Conservation (phyloP, 1,284 basidiomycete species). For the Leucoagaricus sp. region DNA sequence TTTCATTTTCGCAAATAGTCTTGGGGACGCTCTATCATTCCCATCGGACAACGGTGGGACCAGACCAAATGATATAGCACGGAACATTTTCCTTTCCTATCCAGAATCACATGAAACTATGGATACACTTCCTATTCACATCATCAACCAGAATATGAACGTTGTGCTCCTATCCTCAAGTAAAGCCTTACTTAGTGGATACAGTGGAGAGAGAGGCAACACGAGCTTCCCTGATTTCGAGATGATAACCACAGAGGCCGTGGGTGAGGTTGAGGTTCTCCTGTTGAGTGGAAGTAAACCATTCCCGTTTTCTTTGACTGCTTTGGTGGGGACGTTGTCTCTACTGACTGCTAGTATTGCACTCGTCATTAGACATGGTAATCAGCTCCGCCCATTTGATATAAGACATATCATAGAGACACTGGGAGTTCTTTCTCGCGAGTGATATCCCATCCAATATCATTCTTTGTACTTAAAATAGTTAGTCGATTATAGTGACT, state of each 20-base stretch:
- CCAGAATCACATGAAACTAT: background rate
- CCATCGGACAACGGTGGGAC: background rate
- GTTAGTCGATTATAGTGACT: too few species aligned
- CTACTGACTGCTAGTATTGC: background rate
- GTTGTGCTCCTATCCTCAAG: background rate
- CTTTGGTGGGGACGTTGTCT: background rate
- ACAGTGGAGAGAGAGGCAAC: background rate
- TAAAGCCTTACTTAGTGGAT: background rate
- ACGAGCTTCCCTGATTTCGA: background rate
- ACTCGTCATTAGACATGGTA: background rate
- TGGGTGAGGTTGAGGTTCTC: background rate
- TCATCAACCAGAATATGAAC: slow-evolving; percentile 3
- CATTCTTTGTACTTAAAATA: too few species aligned
- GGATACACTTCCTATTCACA: background rate
- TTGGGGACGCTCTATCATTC: background rate
- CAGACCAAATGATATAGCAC: background rate
- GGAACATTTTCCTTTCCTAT: background rate
- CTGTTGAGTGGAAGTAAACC: background rate
- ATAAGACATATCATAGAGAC: background rate
- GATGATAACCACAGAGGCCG: background rate
- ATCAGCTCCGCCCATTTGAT: background rate
- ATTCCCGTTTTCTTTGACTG: background rate
- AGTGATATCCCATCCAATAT: too few species aligned
- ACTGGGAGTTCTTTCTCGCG: too few species aligned
- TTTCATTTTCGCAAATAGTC: background rate